phyloP scores from a whole-genome alignment of 139 green algal genomes.

The Desmodesmus armatus region DNA sequence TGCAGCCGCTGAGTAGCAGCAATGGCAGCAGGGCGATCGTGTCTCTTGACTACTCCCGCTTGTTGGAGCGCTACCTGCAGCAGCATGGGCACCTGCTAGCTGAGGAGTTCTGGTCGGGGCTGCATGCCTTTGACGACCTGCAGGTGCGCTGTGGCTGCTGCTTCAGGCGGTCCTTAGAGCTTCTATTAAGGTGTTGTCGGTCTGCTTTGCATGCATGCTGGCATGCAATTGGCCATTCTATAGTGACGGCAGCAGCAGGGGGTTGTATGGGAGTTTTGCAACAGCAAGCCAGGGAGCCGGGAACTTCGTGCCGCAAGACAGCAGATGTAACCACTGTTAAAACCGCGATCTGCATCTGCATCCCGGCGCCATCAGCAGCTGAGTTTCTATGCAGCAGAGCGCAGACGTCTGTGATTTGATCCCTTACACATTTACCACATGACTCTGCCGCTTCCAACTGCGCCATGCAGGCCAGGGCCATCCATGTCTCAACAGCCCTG shows the following conservation, averaged over 20 bases:
- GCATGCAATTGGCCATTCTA: not conserved
- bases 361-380: not conserved
- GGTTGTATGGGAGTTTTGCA: too few species aligned
- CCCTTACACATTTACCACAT: not conserved
- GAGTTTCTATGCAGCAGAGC: too few species aligned
- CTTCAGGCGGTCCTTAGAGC: not conserved
- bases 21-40: not conserved
- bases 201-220: not conserved
- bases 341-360: not conserved
- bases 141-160: not conserved
- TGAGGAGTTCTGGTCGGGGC: not conserved
- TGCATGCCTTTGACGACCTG: not conserved
- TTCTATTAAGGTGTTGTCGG: not conserved
- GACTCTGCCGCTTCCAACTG: not conserved
- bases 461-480: slow-evolving; percentile 13
- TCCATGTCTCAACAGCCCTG: slow-evolving; percentile 9
- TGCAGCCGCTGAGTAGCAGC: not conserved
- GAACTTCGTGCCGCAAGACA: not conserved
- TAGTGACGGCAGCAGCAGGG: too few species aligned
- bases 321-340: not conserved
- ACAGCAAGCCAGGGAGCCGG: not conserved
- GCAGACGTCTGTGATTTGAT: too few species aligned
- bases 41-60: slow-evolving; percentile 1
- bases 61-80: slow-evolving; percentile 8
- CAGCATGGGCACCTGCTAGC: slow-evolving; percentile 10